Base-by-base conservation (phyloP, 495 filamentous ascomycete genomes). In the Penicillium pancosmium region DNA sequence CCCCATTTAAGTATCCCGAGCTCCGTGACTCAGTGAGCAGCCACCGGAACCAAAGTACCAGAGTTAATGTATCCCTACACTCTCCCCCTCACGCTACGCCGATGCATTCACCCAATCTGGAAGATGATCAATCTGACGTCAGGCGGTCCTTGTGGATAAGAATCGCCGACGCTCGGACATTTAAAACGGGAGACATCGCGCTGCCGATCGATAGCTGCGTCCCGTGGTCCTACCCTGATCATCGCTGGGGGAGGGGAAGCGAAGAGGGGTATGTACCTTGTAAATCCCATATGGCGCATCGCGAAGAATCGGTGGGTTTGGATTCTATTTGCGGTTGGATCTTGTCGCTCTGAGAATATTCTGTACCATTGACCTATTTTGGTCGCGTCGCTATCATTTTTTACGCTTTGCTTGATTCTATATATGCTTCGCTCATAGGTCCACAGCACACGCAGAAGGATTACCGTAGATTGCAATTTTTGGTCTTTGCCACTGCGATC, bases 51-150 rank as follows among this genome's bases (percentile, higher is more conserved):
- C 43, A 46, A 46, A 46, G 43, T 46, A 46, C 43, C 9, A 21
- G 9, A 31, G 8, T 6, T 31, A 31, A 31, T 31, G 27, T 31
- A 31, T 7, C 27, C 27, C 23, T 23, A 23, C 23, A 23, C 23
- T 23, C 4, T 23, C 23, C 23, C 23, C 23, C 23, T 23, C 23
- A 23, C 23, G 23, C 23, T 23, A 23, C 23, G 23, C 23, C 23
- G 23, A 46, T 46, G 12, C 41, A 10, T 21, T 19, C 41, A 21
- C 41, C 41, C 16, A 27, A 48, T 48, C 4, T 23, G 46, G 6
- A 11, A 13, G 15, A 10, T 9, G n/a, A 19, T 10, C 41, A 19
- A 55, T 56, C 57, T 64, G 61, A 64, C 61, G 61, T 64, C 61
- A 64, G 61, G 38, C 25, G 4, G 58, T n/a, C 15, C 9, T 3